phyloP scores from a whole-genome alignment of 148 eudicot species.

The Amaranthus palmeri region DNA sequence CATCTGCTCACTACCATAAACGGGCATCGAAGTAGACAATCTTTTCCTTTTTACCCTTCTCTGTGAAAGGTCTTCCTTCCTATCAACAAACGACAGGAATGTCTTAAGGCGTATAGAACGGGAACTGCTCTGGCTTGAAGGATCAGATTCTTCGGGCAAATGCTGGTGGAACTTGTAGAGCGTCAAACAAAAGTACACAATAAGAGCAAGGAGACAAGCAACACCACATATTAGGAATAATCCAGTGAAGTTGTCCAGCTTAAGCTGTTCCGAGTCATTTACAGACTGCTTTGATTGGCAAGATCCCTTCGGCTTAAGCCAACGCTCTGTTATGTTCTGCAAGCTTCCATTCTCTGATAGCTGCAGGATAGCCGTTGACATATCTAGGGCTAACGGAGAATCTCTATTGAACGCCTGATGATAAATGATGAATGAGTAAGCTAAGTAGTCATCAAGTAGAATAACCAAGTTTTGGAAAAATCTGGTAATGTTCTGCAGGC shows the following conservation, averaged over 20 bases:
- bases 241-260: constrained; percentile 27
- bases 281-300: constrained; percentile 6
- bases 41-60: constrained; percentile 39
- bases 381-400: constrained; percentile 41
- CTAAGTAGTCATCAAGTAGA: not conserved
- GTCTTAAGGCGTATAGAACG: constrained; percentile 25
- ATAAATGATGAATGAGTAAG: not conserved
- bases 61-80: constrained; percentile 33
- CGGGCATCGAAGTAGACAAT: constrained; percentile 9
- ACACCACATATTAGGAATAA: constrained; percentile 25
- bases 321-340: constrained; percentile 29
- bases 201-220: constrained; percentile 24
- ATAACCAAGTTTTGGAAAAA: no score
- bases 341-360: constrained; percentile 35
- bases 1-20: constrained; percentile 6
- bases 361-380: constrained; percentile 43
- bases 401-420: constrained; percentile 40
- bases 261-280: constrained; percentile 31
- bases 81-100: constrained; percentile 34
- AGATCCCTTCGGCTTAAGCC: constrained; percentile 18
- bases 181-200: constrained; percentile 29
- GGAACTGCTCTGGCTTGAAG: constrained; percentile 27
- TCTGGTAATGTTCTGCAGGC: no score
- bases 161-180: constrained; percentile 23
- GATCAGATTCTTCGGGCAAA: constrained; percentile 22